Base-by-base conservation (phyloP, 257 asterid genomes). In the Forsythia suspensa region DNA sequence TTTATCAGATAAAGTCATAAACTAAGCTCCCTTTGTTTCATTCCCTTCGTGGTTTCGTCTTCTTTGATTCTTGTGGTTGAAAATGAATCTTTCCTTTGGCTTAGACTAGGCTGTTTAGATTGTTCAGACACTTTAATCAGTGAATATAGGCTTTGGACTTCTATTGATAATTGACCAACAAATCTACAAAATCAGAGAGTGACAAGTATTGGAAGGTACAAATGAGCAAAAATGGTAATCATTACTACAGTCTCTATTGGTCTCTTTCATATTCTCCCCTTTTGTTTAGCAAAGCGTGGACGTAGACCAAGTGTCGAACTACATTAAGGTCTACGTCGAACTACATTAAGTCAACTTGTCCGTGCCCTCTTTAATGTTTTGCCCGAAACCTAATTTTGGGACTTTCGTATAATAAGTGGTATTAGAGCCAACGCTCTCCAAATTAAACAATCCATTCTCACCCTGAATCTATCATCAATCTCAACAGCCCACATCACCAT, bases 71-170 rank as follows among this genome's bases (percentile, higher is more conserved):
- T 24, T 57, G 40, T 29, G 78, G 82, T 46, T 11, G 74, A 79
- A 79, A 73, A 61, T 57, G 77, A 76, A 76, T 76, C 78, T 65
- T 46, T 46, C 52, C 52, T 46, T 46, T 11, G 18, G 16, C 18
- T 13, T 46, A 46, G 34, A 29, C 34, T 29, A 75, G 73, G 76
- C 77, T 59, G 46, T 76, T 80, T 78, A 82, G 84, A 88, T 71
- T 81, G 84, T 66, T 77, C 90, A 82, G 87, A 39, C 77, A 85
- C 89, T 87, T 86, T 73, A 84, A 83, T 73, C 81, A 82, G 71
- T 44, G 70, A 42, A 87, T 81, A 87, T 81, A 91, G 88, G 87
- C 69, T 85, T 69, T 81, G 69, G n/a, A 67, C 70, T 69, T 73
- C 52, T 61, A 73, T 48, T 46, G 18, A 46, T 29, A 29, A 29